Percentiles rank a stretch among this genome's conserved stretches.
Evolutionary conservation across 1,139 yeast genomes (phyloP).

Genomic region (Trichomonascaceae sp.): DNA sequence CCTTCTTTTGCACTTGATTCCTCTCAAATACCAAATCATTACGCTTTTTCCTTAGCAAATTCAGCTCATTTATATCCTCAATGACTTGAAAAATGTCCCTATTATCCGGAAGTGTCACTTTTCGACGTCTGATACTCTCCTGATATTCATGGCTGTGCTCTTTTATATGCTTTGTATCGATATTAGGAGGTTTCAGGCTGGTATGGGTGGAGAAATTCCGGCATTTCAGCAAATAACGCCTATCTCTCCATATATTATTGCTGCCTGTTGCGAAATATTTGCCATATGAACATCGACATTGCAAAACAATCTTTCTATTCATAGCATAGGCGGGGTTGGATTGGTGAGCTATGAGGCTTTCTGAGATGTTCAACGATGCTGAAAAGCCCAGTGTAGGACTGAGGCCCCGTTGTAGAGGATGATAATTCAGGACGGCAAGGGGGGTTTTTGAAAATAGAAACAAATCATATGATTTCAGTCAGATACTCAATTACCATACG

Average conservation of each 20-base stretch:
- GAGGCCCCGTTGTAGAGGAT: too few relatives aligned
- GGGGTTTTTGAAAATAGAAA: too few relatives aligned
- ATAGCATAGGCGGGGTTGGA: too few relatives aligned
- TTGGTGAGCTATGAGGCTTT: too few relatives aligned
- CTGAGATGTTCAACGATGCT: too few relatives aligned
- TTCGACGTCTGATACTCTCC: slow-evolving; percentile 45
- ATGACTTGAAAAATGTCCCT: slow-evolving; percentile 34
- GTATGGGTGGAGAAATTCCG: not conserved
- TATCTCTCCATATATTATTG: not conserved
- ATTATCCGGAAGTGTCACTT: slow-evolving; percentile 30
- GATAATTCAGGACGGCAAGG: too few relatives aligned
- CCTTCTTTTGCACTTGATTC: slow-evolving; percentile 21
- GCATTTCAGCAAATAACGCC: not conserved
- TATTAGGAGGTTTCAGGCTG: slow-evolving; percentile 35
- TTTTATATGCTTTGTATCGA: slow-evolving; percentile 46
- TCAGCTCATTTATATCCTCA: slow-evolving; percentile 24
- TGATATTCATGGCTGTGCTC: slow-evolving; percentile 37
- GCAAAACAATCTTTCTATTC: not conserved
- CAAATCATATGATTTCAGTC: too few relatives aligned
- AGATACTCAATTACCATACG: too few relatives aligned
- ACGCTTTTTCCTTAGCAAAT: slow-evolving; percentile 18
- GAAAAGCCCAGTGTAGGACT: too few relatives aligned
- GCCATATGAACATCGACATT: not conserved
- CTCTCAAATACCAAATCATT: slow-evolving; percentile 26
- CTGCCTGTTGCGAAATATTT: not conserved